Conservation (phyloP, 345 rosid species). For the Hirschfeldia incana region DNA sequence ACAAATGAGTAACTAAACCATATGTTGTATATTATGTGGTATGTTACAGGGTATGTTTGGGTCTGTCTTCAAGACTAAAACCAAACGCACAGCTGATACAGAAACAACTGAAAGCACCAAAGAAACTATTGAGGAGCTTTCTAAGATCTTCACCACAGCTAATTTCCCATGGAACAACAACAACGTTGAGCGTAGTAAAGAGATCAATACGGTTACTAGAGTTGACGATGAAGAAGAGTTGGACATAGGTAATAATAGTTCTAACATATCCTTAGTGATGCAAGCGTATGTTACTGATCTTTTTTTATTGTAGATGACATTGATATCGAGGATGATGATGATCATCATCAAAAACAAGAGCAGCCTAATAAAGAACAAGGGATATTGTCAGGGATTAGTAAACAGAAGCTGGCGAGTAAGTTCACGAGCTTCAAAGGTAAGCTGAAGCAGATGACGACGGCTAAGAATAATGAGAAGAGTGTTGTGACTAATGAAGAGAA, state of each 20-base stretch:
- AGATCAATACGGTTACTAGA: not conserved
- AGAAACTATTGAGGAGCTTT: slow-evolving; percentile 70
- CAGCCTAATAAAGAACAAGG: slow-evolving; percentile 71
- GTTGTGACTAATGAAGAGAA: slow-evolving; percentile 56
- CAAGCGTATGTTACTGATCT: not conserved
- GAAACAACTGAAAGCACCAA: slow-evolving; percentile 66
- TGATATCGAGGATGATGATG: slow-evolving; percentile 49
- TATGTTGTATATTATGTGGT: not conserved
- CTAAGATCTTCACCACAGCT: slow-evolving; percentile 48
- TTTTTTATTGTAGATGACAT: slow-evolving; percentile 65
- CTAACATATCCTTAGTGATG: not conserved
- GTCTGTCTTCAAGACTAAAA: slow-evolving; percentile 71
- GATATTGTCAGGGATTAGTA: slow-evolving; percentile 59
- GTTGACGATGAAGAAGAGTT: slow-evolving; percentile 53
- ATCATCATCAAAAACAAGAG: slow-evolving; percentile 29
- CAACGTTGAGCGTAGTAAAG: not conserved
- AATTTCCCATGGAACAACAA: not conserved
- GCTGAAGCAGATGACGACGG: slow-evolving; percentile 65
- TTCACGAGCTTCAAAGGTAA: slow-evolving; percentile 69
- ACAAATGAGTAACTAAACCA: slow-evolving; percentile 5
- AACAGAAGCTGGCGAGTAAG: slow-evolving; percentile 71
- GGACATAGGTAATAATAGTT: slow-evolving; percentile 57
- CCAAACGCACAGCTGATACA: slow-evolving; percentile 50
- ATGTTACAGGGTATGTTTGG: slow-evolving; percentile 70
- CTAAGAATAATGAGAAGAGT: slow-evolving; percentile 64